Percentiles rank a stretch among this genome's conserved stretches.
phyloP scores from a whole-genome alignment of 2,329 filamentous ascomycete species.

The Fusarium falciforme region DNA sequence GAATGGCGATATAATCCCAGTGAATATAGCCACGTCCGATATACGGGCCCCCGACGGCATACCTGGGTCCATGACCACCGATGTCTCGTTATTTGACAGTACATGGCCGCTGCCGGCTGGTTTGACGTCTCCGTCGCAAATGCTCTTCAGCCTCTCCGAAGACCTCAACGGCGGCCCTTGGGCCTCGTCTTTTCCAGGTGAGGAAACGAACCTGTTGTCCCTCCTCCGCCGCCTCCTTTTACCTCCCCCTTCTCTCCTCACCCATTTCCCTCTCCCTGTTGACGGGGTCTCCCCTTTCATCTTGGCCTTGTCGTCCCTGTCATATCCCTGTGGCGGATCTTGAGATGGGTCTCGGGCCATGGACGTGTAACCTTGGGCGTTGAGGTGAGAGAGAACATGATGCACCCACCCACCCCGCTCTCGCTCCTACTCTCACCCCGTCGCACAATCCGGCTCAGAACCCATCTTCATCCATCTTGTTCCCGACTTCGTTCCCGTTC shows the following conservation, averaged over 20 bases:
- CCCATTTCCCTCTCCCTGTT: not conserved
- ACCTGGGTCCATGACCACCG: conserved; percentile 21
- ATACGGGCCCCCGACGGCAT: conserved; percentile 22
- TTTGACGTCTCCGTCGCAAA: conserved; percentile 38
- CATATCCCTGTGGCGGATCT: conserved; percentile 30
- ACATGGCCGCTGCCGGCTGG: conserved; percentile 29
- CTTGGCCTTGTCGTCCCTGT: conserved; percentile 15
- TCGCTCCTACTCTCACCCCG: conserved; percentile 33
- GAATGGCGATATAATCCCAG: conserved; percentile 25
- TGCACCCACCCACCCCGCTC: conserved; percentile 36
- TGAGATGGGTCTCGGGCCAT: conserved; percentile 33
- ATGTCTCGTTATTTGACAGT: conserved; percentile 32
- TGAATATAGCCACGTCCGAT: conserved; percentile 22
- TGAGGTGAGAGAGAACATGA: conserved; percentile 41
- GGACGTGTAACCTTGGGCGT: conserved; percentile 28
- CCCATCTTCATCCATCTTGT: conserved; percentile 30
- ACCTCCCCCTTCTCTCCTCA: conserved; percentile 1
- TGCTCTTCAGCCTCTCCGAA: conserved; percentile 35
- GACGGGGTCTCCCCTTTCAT: not conserved
- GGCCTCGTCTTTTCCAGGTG: conserved; percentile 36
- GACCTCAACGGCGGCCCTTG: conserved; percentile 28
- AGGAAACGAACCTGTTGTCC: conserved; percentile 32
- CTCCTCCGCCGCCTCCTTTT: conserved; percentile 5
- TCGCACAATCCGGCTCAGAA: conserved; percentile 24
- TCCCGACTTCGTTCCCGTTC: conserved; percentile 25